Percentiles rank a stretch among this genome's conserved stretches.
phyloP scores from a whole-genome alignment of 495 filamentous ascomycete species.

The Talaromyces borbonicus region DNA sequence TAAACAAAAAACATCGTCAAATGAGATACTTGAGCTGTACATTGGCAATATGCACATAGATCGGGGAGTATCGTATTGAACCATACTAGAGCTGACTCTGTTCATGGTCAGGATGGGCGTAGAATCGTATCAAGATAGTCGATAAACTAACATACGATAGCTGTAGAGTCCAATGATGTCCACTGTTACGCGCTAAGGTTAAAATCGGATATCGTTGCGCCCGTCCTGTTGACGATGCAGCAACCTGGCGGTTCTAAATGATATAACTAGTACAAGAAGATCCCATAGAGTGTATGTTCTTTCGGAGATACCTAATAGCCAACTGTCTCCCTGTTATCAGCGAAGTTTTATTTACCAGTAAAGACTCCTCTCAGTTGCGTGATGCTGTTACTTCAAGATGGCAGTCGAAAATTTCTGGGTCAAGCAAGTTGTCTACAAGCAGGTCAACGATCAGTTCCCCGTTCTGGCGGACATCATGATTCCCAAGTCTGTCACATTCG shows the following conservation, averaged over 20 bases:
- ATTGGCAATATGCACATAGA: background rate
- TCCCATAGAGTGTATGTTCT: background rate
- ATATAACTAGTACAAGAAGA: background rate
- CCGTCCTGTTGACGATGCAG: background rate
- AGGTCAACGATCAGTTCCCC: background rate
- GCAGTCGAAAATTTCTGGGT: background rate
- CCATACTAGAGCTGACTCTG: background rate
- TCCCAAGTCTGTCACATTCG: conserved; percentile 11
- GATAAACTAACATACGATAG: background rate
- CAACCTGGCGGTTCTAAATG: background rate
- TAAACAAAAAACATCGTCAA: background rate
- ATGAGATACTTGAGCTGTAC: background rate
- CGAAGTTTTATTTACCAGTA: background rate
- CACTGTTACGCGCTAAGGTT: background rate
- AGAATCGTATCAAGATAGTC: too few relatives aligned
- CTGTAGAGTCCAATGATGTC: too few relatives aligned
- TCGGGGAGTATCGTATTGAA: background rate
- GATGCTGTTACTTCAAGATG: background rate
- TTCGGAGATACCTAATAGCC: background rate
- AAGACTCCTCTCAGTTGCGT: background rate
- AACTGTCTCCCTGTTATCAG: background rate
- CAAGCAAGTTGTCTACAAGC: background rate
- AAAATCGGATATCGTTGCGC: background rate
- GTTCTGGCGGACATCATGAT: conserved; percentile 28
- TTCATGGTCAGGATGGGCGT: background rate